Evolutionary conservation across 83 land plant genomes (phyloP).

Genomic region (Isoetes engelmannii): DNA sequence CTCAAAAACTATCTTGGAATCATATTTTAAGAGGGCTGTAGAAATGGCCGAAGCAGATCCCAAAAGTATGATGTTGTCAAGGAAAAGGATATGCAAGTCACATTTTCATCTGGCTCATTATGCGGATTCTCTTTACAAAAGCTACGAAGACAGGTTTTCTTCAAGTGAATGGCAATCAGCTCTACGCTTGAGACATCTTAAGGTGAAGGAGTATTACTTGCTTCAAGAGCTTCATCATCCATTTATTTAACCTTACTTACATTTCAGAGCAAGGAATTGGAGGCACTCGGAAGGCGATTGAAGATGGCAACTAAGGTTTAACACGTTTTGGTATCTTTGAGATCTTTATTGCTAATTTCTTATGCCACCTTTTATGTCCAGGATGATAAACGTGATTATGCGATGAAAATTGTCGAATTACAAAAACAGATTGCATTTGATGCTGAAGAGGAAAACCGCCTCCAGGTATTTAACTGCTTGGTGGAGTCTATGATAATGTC

Average conservation of each 20-base stretch:
- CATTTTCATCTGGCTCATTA: slow-evolving; percentile 88
- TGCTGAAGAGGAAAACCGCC: slow-evolving; percentile 61
- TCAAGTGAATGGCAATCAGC: slow-evolving; percentile 99
- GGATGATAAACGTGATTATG: slow-evolving; percentile 78
- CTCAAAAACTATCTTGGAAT: slow-evolving; percentile 72
- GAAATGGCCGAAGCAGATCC: slow-evolving; percentile 38
- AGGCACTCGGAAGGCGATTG: slow-evolving; percentile 55
- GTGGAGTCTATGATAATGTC: too few species aligned
- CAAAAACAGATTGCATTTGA: slow-evolving; percentile 86
- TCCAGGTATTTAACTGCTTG: slow-evolving; percentile 42
- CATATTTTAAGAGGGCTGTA: slow-evolving; percentile 71
- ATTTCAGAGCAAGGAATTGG: slow-evolving; percentile 66
- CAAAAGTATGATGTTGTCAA: slow-evolving; percentile 20
- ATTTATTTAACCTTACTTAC: not conserved
- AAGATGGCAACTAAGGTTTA: slow-evolving; percentile 33
- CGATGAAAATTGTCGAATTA: slow-evolving; percentile 71
- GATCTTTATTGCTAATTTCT: too few species aligned
- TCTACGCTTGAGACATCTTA: slow-evolving; percentile 66
- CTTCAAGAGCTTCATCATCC: not conserved
- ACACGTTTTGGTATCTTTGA: too few species aligned
- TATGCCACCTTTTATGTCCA: slow-evolving; percentile 6
- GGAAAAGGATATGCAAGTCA: slow-evolving; percentile 44
- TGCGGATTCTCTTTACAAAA: slow-evolving; percentile 76
- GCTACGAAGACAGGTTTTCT: slow-evolving; percentile 75
- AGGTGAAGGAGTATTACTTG: slow-evolving; percentile 38